phyloP scores from a whole-genome alignment of 2,329 filamentous ascomycete species.

The Cladosporium oxysporum region DNA sequence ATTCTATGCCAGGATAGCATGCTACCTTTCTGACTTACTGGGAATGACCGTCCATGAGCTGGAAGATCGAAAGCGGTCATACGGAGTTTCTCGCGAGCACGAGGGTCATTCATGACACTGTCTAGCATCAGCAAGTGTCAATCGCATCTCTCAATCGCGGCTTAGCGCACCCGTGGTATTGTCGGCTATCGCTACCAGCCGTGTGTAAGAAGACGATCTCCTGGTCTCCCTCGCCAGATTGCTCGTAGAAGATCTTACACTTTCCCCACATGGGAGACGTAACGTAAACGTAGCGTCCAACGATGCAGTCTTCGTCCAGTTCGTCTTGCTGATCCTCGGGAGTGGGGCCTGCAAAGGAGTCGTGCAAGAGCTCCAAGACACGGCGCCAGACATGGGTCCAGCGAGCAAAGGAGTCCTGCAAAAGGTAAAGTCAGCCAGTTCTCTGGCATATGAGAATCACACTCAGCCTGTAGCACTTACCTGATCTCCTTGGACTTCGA shows the following conservation, averaged over 20 bases:
- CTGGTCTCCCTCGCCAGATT: conserved; percentile 48
- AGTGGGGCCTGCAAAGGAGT: conserved; percentile 49
- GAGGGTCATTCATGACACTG: conserved; percentile 50
- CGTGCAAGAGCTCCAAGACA: conserved; percentile 51
- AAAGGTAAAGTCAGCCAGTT: neutral
- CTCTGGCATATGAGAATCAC: no score
- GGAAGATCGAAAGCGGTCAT: conserved; percentile 56
- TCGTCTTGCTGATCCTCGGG: conserved; percentile 43
- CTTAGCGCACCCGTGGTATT: conserved; percentile 47
- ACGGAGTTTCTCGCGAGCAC: conserved; percentile 49
- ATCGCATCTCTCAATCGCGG: neutral
- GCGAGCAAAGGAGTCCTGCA: conserved; percentile 42
- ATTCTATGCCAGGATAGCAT: no score
- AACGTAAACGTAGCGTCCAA: conserved; percentile 51
- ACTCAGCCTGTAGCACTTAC: neutral
- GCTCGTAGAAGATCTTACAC: conserved; percentile 54
- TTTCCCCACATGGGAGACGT: conserved; percentile 49
- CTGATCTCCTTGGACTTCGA: conserved; percentile 50
- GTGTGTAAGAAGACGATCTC: conserved; percentile 44
- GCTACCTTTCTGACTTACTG: conserved; percentile 25
- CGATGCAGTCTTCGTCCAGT: conserved; percentile 46
- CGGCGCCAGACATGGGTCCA: conserved; percentile 52
- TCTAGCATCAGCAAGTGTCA: neutral
- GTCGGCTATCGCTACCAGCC: conserved; percentile 48
- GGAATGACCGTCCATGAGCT: conserved; percentile 52